A percentile compares a stretch with the other conserved stretches of the same genome.
These are phyloP conservation scores for Beauveria varroae DNA, from an alignment of 2,329 filamentous ascomycete species.

Conservation along the genomic window DNA sequence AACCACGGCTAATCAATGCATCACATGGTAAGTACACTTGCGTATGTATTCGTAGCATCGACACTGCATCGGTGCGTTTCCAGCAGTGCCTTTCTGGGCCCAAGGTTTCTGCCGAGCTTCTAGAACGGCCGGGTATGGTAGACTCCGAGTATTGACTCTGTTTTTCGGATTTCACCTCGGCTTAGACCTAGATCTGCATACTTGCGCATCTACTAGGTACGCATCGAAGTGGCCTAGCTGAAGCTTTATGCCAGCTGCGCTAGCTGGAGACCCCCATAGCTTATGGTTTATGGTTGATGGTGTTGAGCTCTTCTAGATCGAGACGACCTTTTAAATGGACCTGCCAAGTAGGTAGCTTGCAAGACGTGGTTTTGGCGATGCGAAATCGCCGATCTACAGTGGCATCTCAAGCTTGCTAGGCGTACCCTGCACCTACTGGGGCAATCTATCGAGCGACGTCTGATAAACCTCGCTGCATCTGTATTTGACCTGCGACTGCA, in stretches of 20 bases:
- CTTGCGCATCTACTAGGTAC: no score
- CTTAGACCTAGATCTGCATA: no score
- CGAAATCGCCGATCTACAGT: background rate
- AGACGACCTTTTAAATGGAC: background rate
- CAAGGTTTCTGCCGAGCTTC: no score
- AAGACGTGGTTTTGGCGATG: background rate
- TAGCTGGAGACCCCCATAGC: background rate
- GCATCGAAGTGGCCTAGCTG: background rate
- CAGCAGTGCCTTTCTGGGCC: no score
- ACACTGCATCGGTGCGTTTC: background rate
- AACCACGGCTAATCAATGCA: background rate
- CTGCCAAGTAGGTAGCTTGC: background rate
- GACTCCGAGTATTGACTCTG: no score
- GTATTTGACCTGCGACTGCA: no score
- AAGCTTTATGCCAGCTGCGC: background rate
- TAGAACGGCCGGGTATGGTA: no score
- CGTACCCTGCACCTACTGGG: background rate
- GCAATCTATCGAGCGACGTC: background rate
- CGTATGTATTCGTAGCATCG: no score
- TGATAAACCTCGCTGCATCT: no score
- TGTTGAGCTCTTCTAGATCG: background rate
- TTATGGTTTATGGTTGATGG: background rate
- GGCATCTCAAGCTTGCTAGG: background rate
- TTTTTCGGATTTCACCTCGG: no score
- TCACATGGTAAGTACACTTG: background rate